Base-by-base conservation (phyloP, 2,329 filamentous ascomycete genomes). In the Apiospora arundinis region DNA sequence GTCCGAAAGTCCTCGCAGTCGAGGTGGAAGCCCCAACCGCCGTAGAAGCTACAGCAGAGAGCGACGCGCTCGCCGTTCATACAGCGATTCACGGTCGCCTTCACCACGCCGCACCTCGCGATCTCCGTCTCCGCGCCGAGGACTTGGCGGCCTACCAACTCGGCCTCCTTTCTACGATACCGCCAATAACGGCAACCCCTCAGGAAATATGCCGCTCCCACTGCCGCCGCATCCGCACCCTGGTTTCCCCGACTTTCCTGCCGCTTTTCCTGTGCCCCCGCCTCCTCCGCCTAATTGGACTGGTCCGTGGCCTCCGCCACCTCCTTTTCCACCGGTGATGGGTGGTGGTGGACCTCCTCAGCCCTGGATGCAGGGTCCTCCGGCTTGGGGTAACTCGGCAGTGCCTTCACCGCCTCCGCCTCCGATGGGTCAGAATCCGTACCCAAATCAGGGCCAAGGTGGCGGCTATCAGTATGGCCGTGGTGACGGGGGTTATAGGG, bases 21-120 rank as follows among this genome's bases (percentile, higher is more conserved):
- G 72, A 18, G 75, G 73, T 70, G 73, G 75, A 52, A 78, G 74
- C 68, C 76, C 76, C 8, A 77, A 76, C 40, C 73, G 76, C 11
- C 56, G 60, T 1, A 69, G 74, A 52, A 72, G 70, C 68, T 74
- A 73, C 48, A 72, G 72, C 73, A 74, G 67, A 76, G 80, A 72
- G 45, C 74, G 69, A 71, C 77, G 70, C 70, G 65, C 74, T 49
- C 73, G 69, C 42, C 72, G 77, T 71, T 80, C 81, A 28, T 78
- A 79, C 52, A 80, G 76, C 66, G 78, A 74, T 49, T 78, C 77
- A 23, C 74, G 77, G n/a, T 80, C 78, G n/a, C 75, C 67, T 16
- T 79, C 79, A 8, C 78, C 73, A 25, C 69, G 72, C n/a, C 72
- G 73, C 28, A 76, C 75, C 56, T 63, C 72, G 48, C 74, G 46